Percentiles rank a stretch among this genome's conserved stretches.
These are phyloP conservation scores for Aspergillus sparsus DNA, from an alignment of 495 filamentous ascomycete genomes.

Conservation along the genomic window DNA sequence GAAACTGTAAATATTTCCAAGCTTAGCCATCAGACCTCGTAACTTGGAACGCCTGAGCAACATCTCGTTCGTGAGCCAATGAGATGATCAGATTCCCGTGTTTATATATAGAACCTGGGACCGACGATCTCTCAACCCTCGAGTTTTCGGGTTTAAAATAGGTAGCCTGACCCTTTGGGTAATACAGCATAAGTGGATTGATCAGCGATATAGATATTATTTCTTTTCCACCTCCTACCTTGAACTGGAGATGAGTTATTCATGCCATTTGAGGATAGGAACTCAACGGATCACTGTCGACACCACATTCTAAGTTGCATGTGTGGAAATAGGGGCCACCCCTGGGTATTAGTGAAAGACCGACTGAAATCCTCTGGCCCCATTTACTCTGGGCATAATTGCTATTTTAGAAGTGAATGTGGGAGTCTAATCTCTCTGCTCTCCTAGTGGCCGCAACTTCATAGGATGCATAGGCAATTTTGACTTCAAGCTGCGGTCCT, in stretches of 20 bases:
- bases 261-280: too few relatives aligned
- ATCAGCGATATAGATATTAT: too few relatives aligned
- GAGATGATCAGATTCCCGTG: slow-evolving; percentile 20
- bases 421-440: not conserved
- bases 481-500: not conserved
- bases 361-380: not conserved
- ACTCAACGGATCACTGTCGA: too few relatives aligned
- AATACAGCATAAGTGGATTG: too few relatives aligned
- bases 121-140: not conserved
- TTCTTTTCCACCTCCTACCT: too few relatives aligned
- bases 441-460: not conserved
- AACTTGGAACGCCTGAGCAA: not conserved
- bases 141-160: not conserved
- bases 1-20: not conserved
- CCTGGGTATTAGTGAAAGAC: too few relatives aligned
- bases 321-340: too few relatives aligned
- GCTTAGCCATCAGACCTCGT: not conserved
- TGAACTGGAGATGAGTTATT: too few relatives aligned
- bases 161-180: not conserved
- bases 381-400: not conserved
- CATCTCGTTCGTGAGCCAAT: not conserved
- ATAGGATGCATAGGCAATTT: not conserved
- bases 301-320: too few relatives aligned
- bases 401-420: not conserved
- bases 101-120: slow-evolving; percentile 25